A percentile compares a stretch with the other conserved stretches of the same genome.
phyloP scores from a whole-genome alignment of 331 rosid genomes.

The Rosa hybrid region DNA sequence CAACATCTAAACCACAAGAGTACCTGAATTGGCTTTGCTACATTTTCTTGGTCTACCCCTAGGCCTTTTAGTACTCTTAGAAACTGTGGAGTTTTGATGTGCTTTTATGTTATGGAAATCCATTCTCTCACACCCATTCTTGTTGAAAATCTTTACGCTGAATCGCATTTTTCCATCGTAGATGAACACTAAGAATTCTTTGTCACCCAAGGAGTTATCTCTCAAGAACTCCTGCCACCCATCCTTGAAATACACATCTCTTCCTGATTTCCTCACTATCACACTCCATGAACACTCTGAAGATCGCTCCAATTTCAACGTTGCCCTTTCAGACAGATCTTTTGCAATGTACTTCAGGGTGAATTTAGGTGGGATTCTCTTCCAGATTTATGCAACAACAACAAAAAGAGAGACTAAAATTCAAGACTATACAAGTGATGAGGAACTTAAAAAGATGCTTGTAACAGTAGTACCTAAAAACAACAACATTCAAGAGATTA shows the following conservation, averaged over 20 bases:
- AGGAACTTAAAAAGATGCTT: not conserved
- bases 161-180: constrained; percentile 26
- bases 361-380: constrained; percentile 22
- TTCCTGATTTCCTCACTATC: constrained; percentile 13
- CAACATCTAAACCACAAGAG: not conserved
- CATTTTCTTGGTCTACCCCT: not conserved
- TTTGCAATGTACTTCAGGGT: constrained; percentile 9
- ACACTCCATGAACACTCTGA: constrained; percentile 29
- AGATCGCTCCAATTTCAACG: constrained; percentile 19
- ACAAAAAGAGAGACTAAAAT: not conserved
- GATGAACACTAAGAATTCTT: constrained; percentile 31
- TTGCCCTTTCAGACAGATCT: not conserved
- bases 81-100: not conserved
- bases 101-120: not conserved
- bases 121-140: constrained; percentile 29
- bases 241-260: constrained; percentile 9
- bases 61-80: constrained; percentile 9
- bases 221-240: constrained; percentile 36
- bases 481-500: not conserved
- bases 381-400: not conserved
- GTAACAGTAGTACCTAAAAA: not conserved
- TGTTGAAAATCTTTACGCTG: constrained; percentile 29
- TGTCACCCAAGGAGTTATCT: constrained; percentile 16
- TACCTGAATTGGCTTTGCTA: not conserved
- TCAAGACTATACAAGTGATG: not conserved